Base-by-base conservation (phyloP, 768 basidiomycete species). In the Termitomyces heimii region DNA sequence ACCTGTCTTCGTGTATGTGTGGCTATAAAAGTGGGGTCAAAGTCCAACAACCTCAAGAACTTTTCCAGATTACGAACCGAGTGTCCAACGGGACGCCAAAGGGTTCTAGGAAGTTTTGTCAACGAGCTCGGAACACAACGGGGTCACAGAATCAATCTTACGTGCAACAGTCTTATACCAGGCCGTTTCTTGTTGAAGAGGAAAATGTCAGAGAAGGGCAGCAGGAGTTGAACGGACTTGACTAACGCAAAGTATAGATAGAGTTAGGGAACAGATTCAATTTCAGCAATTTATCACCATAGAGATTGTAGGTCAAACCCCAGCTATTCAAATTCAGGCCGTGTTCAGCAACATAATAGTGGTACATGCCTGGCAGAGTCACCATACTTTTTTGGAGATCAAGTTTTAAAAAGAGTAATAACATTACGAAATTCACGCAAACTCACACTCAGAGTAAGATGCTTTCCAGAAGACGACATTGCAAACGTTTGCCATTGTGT, bases 251-350 rank as follows among this genome's bases (percentile, higher is more conserved):
- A 26, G 71, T 63, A 62, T 79, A 82, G 9, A 83, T 66, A 4
- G 74, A 75, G 4, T 65, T 44, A 5, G 80, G 81, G 71, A 87
- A 83, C 16, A 87, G 64, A 50, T 80, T 75, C 24, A 81, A 74
- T 22, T 76, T 76, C 51, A 87, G 67, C 43, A 87, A 68, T 65
- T 76, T 80, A 65, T 86, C 85, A 10, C 77, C 82, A 55, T 76
- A 86, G 46, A 88, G 63, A 69, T 87, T 87, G 70, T 89, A 87
- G 12, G 80, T 71, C 31, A 85, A 63, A 5, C 82, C 82, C 84
- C 83, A 85, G 57, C 78, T 81, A 20, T 46, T 14, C 4, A 35
- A n/a, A 46, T 8, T 58, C 12, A 42, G 31, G 28, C 6, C 6
- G 26, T 20, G n/a, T 40, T 18, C 20, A n/a, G 28, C n/a, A 39